Evolutionary conservation across 1,284 basidiomycete genomes (phyloP).

Genomic region (Coniferiporia sulphurascens): DNA sequence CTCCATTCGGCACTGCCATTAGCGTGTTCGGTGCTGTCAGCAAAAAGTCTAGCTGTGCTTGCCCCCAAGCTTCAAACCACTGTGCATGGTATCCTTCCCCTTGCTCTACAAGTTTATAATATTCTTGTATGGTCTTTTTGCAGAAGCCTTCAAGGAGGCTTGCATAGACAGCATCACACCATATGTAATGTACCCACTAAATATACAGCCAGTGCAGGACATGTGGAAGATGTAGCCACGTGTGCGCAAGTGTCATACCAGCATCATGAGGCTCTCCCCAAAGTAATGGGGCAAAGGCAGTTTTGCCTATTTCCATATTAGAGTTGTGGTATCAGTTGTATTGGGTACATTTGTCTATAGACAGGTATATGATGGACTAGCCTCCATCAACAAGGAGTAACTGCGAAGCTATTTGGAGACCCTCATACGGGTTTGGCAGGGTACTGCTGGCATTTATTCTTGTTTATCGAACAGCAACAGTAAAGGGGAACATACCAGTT

Average conservation of each 20-base stretch:
- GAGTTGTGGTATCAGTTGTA: too few species aligned
- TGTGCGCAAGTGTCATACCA: constrained; percentile 30
- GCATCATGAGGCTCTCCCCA: constrained; percentile 40
- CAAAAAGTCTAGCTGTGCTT: constrained; percentile 52
- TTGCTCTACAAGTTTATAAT: too few species aligned
- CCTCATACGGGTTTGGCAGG: constrained; percentile 34
- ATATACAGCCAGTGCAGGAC: constrained; percentile 33
- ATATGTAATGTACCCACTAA: constrained; percentile 34
- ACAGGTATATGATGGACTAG: too few species aligned
- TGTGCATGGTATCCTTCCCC: constrained; percentile 38
- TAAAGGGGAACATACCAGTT: constrained; percentile 34
- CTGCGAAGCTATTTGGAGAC: constrained; percentile 35
- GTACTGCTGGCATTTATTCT: too few species aligned
- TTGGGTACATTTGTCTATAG: neutral
- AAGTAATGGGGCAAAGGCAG: constrained; percentile 30
- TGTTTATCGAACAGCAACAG: constrained; percentile 17
- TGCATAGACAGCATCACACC: constrained; percentile 36
- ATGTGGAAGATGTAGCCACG: too few species aligned
- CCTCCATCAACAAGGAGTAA: constrained; percentile 38
- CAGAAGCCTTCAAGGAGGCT: constrained; percentile 36
- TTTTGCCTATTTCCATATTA: constrained; percentile 28
- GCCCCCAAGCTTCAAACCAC: constrained; percentile 52
- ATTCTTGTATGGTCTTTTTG: constrained; percentile 37
- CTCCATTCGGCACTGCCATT: too few species aligned
- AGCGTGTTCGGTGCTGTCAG: too few species aligned